Percentiles rank a stretch among this genome's conserved stretches.
These are phyloP conservation scores for Mallotus nudiflorus DNA, from an alignment of 345 rosid species.

Conservation along the genomic window DNA sequence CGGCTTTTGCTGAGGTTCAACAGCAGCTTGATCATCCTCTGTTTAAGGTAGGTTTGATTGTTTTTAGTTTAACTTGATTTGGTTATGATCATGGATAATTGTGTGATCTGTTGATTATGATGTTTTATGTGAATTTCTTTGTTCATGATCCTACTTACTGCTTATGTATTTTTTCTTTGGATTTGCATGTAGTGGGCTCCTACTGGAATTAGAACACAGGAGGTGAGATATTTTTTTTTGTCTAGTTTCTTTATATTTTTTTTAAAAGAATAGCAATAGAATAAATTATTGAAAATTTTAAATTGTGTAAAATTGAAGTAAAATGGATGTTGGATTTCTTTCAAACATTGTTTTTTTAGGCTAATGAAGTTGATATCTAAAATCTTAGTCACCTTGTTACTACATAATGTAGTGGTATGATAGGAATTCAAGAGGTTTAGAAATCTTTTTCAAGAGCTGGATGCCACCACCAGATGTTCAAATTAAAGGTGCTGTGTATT, in stretches of 20 bases:
- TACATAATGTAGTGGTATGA: constrained; percentile 66
- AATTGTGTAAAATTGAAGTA: background rate
- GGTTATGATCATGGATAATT: background rate
- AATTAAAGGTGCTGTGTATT: constrained; percentile 69
- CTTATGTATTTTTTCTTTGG: constrained; percentile 8
- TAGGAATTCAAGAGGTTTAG: constrained; percentile 64
- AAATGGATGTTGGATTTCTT: background rate
- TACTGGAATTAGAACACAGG: constrained; percentile 67
- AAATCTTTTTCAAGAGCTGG: constrained; percentile 86
- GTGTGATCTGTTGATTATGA: background rate
- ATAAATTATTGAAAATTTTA: background rate
- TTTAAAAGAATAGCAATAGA: background rate
- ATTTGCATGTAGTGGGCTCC: constrained; percentile 63
- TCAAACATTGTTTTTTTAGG: background rate
- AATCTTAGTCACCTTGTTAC: background rate
- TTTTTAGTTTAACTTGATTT: constrained; percentile 10
- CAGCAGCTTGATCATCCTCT: constrained; percentile 80
- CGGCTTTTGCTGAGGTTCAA: constrained; percentile 65
- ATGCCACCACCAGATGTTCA: constrained; percentile 53
- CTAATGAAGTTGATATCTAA: background rate
- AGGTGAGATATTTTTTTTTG: constrained; percentile 45
- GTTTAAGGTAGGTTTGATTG: constrained; percentile 54
- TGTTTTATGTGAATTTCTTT: background rate
- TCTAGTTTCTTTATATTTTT: background rate
- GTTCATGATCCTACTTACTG: background rate